Conservation (phyloP, 768 basidiomycete genomes). For the Serpula lacrymans region DNA sequence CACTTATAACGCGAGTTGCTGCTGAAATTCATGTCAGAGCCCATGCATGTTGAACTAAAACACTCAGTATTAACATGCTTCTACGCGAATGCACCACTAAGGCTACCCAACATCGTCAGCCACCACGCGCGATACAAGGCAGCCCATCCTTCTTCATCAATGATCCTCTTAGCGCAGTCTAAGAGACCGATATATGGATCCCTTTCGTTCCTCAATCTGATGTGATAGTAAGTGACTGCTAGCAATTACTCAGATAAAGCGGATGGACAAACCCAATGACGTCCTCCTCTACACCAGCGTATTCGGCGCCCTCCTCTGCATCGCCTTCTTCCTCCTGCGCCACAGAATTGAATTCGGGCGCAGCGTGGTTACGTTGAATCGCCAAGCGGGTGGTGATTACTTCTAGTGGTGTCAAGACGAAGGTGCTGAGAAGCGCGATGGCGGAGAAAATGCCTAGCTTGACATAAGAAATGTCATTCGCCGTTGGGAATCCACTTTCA, state of each 20-base stretch:
- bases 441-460: slow-evolving; percentile 55
- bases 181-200: slow-evolving; percentile 75
- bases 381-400: slow-evolving; percentile 76
- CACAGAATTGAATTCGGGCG: slow-evolving; percentile 70
- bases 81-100: slow-evolving; percentile 47
- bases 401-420: slow-evolving; percentile 70
- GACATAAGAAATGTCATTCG: slow-evolving; percentile 43
- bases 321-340: slow-evolving; percentile 71
- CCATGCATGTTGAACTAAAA: too few relatives aligned
- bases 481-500: slow-evolving; percentile 27
- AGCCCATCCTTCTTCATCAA: slow-evolving; percentile 73
- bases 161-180: slow-evolving; percentile 73
- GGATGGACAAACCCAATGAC: slow-evolving; percentile 67
- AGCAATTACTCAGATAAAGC: slow-evolving; percentile 1
- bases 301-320: slow-evolving; percentile 56
- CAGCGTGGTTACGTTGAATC: slow-evolving; percentile 81
- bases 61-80: too few relatives aligned
- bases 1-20: too few relatives aligned
- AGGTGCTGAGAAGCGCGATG: slow-evolving; percentile 53
- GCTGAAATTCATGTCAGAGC: too few relatives aligned
- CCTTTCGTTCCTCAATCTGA: slow-evolving; percentile 67
- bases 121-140: slow-evolving; percentile 85
- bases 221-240: not conserved
- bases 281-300: slow-evolving; percentile 70
- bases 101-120: slow-evolving; percentile 66